Evolutionary conservation across 2,329 filamentous ascomycete genomes (phyloP), one percentile per base, ranked within the genome.

Genomic region (Tolypocladium pustulatum): DNA sequence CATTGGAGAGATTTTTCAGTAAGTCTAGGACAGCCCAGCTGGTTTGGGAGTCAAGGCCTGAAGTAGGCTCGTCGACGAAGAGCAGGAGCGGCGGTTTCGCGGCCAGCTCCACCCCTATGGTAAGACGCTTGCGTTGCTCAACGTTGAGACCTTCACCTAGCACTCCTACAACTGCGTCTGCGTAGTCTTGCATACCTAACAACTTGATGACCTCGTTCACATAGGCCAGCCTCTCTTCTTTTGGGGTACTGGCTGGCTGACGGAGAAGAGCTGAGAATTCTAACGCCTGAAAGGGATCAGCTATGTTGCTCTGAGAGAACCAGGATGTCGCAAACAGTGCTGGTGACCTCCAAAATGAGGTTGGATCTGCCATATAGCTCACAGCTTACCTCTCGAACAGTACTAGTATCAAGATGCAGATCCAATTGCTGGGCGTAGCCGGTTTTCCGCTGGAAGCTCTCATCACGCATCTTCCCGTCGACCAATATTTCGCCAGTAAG

Each of bases 11-110:
- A 63, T 89, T 90, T 58, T 83, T 82, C 12, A 90, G 74, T 70
- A 90, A 86, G 32, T 85, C 83, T 22, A 88, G 81, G 59, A 90
- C 89, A 66, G 88, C 87, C 76, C 86, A 90, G 8, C 86, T 85
- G 38, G 81, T 84, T 75, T 84, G 77, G 1, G 73, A 76, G 65
- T 85, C 83, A 15, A 86, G 76, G 60, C 83, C 83, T 17, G 77
- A 64, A 63, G 81, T 75, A 56, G 80, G 81, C 62, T 82, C 80
- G 38, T 83, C 81, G 7, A 83, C 68, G 62, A 83, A 82, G 15
- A 82, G 74, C 0, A 81, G 68, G 9, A 82, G 72, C 30, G 71
- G 72, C 0, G 76, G 76, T 56, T 75, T 76, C 0, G 76, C 73
- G 0, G 73, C 75, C 0, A 78, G 66, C 56, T 78, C 76, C 3